phyloP scores from a whole-genome alignment of 495 filamentous ascomycete species.

The Talaromyces thailandensis region DNA sequence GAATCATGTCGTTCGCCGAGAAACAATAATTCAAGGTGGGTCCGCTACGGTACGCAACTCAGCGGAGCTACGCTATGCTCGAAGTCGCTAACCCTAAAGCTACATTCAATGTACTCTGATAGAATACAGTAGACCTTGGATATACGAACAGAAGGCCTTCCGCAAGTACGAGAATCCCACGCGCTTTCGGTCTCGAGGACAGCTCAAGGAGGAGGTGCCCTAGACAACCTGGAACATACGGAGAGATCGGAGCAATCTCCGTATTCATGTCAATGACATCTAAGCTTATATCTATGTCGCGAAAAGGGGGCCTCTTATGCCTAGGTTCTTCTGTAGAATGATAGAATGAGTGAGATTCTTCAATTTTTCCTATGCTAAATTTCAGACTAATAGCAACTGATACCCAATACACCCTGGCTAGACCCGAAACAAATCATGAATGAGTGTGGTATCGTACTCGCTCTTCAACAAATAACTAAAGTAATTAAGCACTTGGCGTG shows the following conservation, averaged over 20 bases:
- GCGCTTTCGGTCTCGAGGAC: too few relatives aligned
- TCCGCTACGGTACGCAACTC: not conserved
- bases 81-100: not conserved
- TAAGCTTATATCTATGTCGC: too few relatives aligned
- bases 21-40: not conserved
- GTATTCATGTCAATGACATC: too few relatives aligned
- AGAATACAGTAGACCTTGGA: too few relatives aligned
- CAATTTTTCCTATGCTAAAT: not conserved
- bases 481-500: constrained; percentile 5
- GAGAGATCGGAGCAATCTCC: too few relatives aligned
- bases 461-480: not conserved
- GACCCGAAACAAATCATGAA: constrained; percentile 6
- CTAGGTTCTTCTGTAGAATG: too few relatives aligned
- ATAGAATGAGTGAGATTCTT: not conserved
- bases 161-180: too few relatives aligned
- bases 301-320: too few relatives aligned
- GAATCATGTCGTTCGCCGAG: not conserved
- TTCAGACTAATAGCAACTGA: not conserved
- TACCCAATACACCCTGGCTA: not conserved
- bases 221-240: too few relatives aligned
- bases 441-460: constrained; percentile 4
- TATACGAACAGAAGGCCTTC: too few relatives aligned
- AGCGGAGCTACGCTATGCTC: not conserved
- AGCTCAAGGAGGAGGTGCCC: too few relatives aligned
- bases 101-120: not conserved